Percentiles rank a stretch among this genome's conserved stretches.
Evolutionary conservation across 371 early-diverging fungal species (phyloP).

Genomic region (Mortierella polycephala): DNA sequence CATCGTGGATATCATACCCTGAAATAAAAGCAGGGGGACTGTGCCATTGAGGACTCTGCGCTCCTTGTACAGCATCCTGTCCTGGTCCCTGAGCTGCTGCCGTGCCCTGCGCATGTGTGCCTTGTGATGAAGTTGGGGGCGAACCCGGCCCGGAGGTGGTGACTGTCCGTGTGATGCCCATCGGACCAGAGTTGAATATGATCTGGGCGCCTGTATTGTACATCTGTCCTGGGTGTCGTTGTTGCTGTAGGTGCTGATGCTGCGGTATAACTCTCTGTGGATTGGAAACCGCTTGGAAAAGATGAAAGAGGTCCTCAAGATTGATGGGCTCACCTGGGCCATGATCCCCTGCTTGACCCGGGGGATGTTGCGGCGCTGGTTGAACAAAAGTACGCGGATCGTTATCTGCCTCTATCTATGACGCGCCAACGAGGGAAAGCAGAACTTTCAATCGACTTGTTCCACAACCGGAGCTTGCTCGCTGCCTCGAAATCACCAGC

Average conservation of each 20-base stretch:
- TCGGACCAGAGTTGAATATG: conserved; percentile 20
- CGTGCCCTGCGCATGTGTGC: neutral
- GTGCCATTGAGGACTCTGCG: conserved; percentile 23
- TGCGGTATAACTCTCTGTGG: conserved; percentile 12
- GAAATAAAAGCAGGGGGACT: conserved; percentile 32
- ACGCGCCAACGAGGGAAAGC: no score
- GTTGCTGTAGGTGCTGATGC: conserved; percentile 17
- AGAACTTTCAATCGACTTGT: neutral
- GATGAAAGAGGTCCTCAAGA: conserved; percentile 30
- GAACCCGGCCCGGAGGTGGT: conserved; percentile 1
- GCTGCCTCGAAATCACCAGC: neutral
- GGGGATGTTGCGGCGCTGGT: conserved; percentile 1
- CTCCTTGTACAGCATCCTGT: neutral
- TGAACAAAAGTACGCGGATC: conserved; percentile 58
- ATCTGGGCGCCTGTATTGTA: conserved; percentile 9
- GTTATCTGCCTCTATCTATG: conserved; percentile 58
- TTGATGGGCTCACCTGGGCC: conserved; percentile 10
- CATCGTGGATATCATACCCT: conserved; percentile 8
- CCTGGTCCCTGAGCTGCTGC: neutral
- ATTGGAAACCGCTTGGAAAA: conserved; percentile 24
- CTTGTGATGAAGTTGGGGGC: neutral
- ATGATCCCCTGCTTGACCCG: neutral
- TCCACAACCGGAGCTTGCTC: neutral
- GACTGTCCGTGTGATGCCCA: conserved; percentile 6
- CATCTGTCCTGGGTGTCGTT: conserved; percentile 8